Conservation (phyloP, 768 basidiomycete genomes). For the Phaeotremella skinneri region DNA sequence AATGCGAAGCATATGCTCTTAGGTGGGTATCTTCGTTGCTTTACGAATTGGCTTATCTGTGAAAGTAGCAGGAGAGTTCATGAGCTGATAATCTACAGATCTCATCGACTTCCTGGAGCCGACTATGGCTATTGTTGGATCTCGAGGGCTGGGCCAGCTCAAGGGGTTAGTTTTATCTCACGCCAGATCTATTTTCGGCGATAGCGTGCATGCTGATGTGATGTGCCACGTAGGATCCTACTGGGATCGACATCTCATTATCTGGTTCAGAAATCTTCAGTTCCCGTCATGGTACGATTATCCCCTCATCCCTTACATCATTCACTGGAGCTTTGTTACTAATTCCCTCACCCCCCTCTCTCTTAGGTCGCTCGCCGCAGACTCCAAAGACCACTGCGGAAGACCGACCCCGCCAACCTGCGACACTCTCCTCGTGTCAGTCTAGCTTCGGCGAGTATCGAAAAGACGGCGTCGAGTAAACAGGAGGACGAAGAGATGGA, state of each 20-base stretch:
- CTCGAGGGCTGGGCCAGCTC: constrained; percentile 80
- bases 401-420: constrained; percentile 58
- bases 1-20: constrained; percentile 85
- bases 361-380: constrained; percentile 74
- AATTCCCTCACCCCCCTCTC: neutral
- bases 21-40: constrained; percentile 59
- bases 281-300: constrained; percentile 78
- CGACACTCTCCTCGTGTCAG: constrained; percentile 78
- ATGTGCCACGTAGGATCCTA: constrained; percentile 62
- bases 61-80: constrained; percentile 4
- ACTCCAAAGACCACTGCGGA: constrained; percentile 75
- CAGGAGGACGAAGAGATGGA: constrained; percentile 73
- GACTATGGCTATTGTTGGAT: constrained; percentile 90
- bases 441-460: constrained; percentile 79
- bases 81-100: constrained; percentile 47
- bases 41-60: too few species aligned
- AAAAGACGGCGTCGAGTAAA: constrained; percentile 72
- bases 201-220: too few species aligned
- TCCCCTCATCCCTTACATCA: constrained; percentile 1
- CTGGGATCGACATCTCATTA: constrained; percentile 95
- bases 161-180: constrained; percentile 67
- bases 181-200: constrained; percentile 6
- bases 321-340: constrained; percentile 2
- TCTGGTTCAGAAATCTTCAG: constrained; percentile 72
- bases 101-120: constrained; percentile 84